Conservation (phyloP, 352 stramenopile species). For the Plasmopara viticola region DNA sequence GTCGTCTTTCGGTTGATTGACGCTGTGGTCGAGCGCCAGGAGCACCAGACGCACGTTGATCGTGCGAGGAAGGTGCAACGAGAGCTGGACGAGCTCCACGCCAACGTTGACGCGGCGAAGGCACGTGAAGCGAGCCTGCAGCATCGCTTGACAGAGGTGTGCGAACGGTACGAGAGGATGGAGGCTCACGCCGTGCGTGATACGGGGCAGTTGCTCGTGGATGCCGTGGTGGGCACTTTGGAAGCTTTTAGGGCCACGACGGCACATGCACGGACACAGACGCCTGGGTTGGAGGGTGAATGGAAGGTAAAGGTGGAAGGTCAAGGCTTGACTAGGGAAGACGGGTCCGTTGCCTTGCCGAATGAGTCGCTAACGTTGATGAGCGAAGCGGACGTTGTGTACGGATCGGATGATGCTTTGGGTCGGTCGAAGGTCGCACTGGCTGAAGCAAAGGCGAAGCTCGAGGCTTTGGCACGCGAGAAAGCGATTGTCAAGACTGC, state of each 20-base stretch:
- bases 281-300: conserved; percentile 6
- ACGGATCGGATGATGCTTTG: conserved; percentile 27
- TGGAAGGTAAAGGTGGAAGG: not conserved
- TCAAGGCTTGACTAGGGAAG: too few relatives aligned
- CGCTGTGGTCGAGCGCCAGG: conserved; percentile 36
- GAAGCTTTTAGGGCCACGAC: conserved; percentile 11
- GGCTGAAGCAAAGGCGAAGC: conserved; percentile 23
- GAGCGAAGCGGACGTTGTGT: conserved; percentile 37
- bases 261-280: conserved; percentile 12
- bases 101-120: conserved; percentile 17
- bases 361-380: not conserved
- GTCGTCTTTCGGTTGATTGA: conserved; percentile 39
- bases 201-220: conserved; percentile 34
- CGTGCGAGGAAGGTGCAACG: conserved; percentile 13
- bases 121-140: conserved; percentile 32
- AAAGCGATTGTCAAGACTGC: conserved; percentile 50
- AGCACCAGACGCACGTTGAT: conserved; percentile 20
- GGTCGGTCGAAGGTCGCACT: conserved; percentile 41
- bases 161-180: conserved; percentile 25
- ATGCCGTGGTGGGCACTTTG: conserved; percentile 31
- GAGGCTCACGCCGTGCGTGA: conserved; percentile 36
- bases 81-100: conserved; percentile 32
- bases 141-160: conserved; percentile 19
- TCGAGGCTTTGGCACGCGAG: conserved; percentile 26
- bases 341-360: not conserved